Conservation (phyloP, 2,329 filamentous ascomycete species). For the Conoideocrella luteorostrata region DNA sequence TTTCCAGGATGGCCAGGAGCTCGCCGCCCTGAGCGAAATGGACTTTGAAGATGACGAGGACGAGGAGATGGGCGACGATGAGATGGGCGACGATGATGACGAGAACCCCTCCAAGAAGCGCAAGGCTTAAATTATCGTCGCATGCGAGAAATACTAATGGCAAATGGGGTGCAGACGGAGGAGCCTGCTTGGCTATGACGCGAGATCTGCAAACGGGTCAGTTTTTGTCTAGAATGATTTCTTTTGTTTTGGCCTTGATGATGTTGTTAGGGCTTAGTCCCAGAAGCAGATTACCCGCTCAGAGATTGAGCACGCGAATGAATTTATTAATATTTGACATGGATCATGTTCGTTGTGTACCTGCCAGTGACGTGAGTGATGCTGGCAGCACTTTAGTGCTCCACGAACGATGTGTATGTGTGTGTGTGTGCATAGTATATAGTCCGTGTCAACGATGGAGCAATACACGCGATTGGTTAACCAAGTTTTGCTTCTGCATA, state of each 20-base stretch:
- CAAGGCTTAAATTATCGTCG: conserved; percentile 35
- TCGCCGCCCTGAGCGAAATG: conserved; percentile 58
- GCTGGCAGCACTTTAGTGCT: neutral
- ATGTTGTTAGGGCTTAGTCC: neutral
- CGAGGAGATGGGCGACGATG: conserved; percentile 28
- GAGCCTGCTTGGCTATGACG: neutral
- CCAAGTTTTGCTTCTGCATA: no score
- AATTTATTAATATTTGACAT: neutral
- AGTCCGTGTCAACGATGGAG: no score
- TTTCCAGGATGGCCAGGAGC: conserved; percentile 65
- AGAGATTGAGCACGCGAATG: conserved; percentile 7
- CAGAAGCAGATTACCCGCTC: conserved; percentile 9
- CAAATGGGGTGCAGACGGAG: neutral
- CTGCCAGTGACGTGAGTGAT: neutral
- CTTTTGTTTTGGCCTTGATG: conserved; percentile 12
- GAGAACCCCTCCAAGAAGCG: conserved; percentile 39
- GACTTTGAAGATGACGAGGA: conserved; percentile 53
- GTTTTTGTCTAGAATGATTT: neutral
- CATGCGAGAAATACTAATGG: no score
- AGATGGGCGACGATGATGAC: conserved; percentile 42
- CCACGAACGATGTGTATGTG: no score
- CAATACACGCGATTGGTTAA: no score
- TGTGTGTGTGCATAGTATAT: no score
- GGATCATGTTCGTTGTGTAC: no score
- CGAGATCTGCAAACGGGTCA: neutral